Base-by-base conservation (phyloP, 129 eudicot genomes). In the Flaveria linearis region DNA sequence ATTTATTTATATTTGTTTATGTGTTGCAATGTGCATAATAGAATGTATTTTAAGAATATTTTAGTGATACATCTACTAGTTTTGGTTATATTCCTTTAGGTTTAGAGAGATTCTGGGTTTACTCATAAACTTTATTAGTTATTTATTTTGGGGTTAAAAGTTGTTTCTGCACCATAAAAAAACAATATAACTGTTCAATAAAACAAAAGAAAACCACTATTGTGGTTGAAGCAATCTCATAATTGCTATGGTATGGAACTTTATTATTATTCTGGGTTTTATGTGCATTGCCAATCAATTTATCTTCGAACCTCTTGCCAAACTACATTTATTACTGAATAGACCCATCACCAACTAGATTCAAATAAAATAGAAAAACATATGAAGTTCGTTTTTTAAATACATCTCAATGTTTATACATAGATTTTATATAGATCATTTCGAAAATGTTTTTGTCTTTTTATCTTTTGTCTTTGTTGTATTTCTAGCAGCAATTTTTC, bases 191-290 rank as follows among this genome's bases (percentile, higher is more conserved):
- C 41, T 36, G 41, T 36, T 36, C 36, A 30, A 36, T 0, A 36
- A 36, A 36, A 36, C 1, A 36, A 12, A 45, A 45, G 3, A 49
- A 12, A 49, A 11, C 16, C 0, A 12, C 53, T 13, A 55, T 42
- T 42, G 60, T 58, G 69, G 49, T 12, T 47, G 62, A 36, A 71
- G 82, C 20, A 9, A 71, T 62, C 25, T 57, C 63, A 46, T 78
- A 72, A 78, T 78, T 71, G 67, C 45, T 78, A 61, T 61, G 65
- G 22, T 63, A 78, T 61, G 76, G 18, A 36, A 78, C 22, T 60
- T 16, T 69, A 71, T 23, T 16, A 78, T 61, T 39, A 12, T 49
- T 57, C 45, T 71, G 45, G 18, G 60, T 16, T 63, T 63, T 79
- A 36, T 14, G 14, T 11, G n/a, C 15, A 17, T 63, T 62, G 57